Evolutionary conservation across 2,329 filamentous ascomycete genomes (phyloP), one percentile per base, ranked within the genome.

Genomic region (Monilinia aucupariae): DNA sequence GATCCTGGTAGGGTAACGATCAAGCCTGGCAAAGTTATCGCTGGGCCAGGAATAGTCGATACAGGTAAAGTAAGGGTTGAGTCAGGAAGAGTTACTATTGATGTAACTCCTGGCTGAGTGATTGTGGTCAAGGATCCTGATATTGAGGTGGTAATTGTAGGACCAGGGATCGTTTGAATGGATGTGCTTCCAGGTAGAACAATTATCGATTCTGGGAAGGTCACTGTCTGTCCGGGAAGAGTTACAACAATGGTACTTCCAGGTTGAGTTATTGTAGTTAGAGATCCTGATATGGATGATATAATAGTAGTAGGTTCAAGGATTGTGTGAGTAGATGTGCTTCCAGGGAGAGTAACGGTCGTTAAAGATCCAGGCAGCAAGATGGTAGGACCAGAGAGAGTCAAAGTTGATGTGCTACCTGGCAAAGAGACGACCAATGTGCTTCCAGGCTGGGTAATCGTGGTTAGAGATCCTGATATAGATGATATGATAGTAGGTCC

Each of bases 121-220:
- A 62, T 58, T 4, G 55, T 66, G 15, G 62, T 67, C 22, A 64
- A 43, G 17, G 64, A 64, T 20, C 66, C 66, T 25, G 56, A 66
- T 20, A 65, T 68, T 22, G 34, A 61, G n/a, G 37, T 64, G 4
- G 63, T 63, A 12, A 64, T 20, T 22, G 62, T 69, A 4, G 50
- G 25, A 1, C 37, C 64, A 1, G 59, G 64, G 4, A 66, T 25
- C 8, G 56, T 62, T 6, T 48, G n/a, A n/a, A 39, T 50, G 34
- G 27, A 13, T 10, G 59, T 61, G 7, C 27, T 43, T 12, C 27
- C 50, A 22, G 34, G 17, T 7, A 53, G 27, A 30, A 30, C 27
- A 30, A 30, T 6, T 30, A 6, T 30, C 6, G 27, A 30, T 30
- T 6, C 27, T 30, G 27, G 27, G 27, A 59, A 39, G 12, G 10